Conservation (phyloP, 2,329 filamentous ascomycete species). For the Fusarium albosuccineum region DNA sequence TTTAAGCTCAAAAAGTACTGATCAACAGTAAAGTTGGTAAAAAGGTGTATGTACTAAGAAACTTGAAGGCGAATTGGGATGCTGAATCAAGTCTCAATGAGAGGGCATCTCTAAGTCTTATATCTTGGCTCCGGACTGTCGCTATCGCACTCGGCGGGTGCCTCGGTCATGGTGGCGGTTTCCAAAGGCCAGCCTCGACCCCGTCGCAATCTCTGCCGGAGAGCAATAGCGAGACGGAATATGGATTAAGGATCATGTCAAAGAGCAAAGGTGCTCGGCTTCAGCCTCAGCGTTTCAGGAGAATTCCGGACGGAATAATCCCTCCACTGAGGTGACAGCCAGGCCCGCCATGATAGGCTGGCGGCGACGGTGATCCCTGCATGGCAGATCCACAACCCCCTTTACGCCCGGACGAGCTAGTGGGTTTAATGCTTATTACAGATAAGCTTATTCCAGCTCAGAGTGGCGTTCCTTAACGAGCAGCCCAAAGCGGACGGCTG, state of each 20-base stretch:
- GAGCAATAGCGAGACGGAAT: background rate
- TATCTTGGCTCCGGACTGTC: background rate
- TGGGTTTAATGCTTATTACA: background rate
- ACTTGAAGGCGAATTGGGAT: background rate
- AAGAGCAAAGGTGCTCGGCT: background rate
- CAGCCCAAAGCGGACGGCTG: background rate
- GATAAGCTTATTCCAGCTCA: background rate
- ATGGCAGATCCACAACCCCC: background rate
- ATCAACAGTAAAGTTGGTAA: slow-evolving; percentile 12
- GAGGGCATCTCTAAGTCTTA: background rate
- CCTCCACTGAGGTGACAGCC: slow-evolving; percentile 8
- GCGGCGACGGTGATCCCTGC: background rate
- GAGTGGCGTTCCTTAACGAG: background rate
- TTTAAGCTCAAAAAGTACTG: slow-evolving; percentile 6
- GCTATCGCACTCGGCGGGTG: background rate
- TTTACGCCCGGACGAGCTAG: background rate
- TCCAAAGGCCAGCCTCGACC: background rate
- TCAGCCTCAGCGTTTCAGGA: slow-evolving; percentile 1
- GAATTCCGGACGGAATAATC: slow-evolving; percentile 1
- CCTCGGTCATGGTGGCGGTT: background rate
- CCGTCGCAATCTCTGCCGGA: background rate
- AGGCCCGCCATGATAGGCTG: background rate
- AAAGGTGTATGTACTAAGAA: background rate
- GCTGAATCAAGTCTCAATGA: background rate
- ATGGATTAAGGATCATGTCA: background rate